Evolutionary conservation across 176 grass and related monocot species (phyloP).

Genomic region (sorghum (Sorghum bicolor)): Sorghum_bicolor_NCBIv3 NC_012870.2:71670001-71670500

Average conservation of each 20-base stretch:
- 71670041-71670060: neutral
- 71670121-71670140: neutral
- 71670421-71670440: neutral
- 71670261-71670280: neutral
- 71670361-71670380: neutral
- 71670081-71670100: neutral
- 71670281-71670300: constrained; percentile 20
- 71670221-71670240: neutral
- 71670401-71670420: neutral
- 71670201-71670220: neutral
- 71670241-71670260: neutral
- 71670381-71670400: constrained; percentile 6
- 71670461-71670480: neutral
- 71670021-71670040: neutral
- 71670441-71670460: constrained; percentile 22
- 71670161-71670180: neutral
- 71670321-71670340: neutral
- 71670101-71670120: neutral
- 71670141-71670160: neutral
- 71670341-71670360: constrained; percentile 37
- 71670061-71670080: neutral
- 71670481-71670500: constrained; percentile 17
- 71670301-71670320: neutral
- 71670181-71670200: neutral
- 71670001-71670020: no score